phyloP scores from a whole-genome alignment of 306 rosid species.

The Corylus heterophylla region DNA sequence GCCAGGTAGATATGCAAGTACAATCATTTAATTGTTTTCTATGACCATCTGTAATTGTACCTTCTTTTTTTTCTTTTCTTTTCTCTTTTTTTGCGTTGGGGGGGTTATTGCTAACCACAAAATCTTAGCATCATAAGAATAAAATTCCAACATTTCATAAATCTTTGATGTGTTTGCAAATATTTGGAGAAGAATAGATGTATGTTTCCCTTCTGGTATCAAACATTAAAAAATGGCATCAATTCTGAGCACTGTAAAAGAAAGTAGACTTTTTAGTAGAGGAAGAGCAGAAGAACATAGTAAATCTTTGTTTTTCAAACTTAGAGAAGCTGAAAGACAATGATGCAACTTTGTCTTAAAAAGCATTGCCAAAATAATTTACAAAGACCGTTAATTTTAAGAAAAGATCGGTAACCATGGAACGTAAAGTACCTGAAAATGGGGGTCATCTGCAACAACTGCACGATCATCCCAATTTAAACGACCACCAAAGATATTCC shows the following conservation, averaged over 20 bases:
- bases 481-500: slow-evolving; percentile 96
- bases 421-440: slow-evolving; percentile 68
- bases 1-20: no score
- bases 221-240: background rate
- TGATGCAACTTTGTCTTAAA: background rate
- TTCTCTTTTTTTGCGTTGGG: no score
- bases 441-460: slow-evolving; percentile 93
- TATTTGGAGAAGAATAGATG: background rate
- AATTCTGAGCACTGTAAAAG: no score
- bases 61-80: no score
- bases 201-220: no score
- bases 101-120: background rate
- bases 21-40: background rate
- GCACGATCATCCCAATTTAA: slow-evolving; percentile 98
- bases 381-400: background rate
- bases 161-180: background rate
- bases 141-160: background rate
- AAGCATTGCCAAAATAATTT: background rate
- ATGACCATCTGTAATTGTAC: background rate
- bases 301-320: background rate
- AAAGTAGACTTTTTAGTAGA: no score
- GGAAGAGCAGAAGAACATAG: background rate
- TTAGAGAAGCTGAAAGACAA: background rate
- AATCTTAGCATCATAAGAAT: background rate
- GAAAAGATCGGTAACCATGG: background rate